Base-by-base conservation (phyloP, 257 asterid genomes). In the Solanum tarapatanum region DNA sequence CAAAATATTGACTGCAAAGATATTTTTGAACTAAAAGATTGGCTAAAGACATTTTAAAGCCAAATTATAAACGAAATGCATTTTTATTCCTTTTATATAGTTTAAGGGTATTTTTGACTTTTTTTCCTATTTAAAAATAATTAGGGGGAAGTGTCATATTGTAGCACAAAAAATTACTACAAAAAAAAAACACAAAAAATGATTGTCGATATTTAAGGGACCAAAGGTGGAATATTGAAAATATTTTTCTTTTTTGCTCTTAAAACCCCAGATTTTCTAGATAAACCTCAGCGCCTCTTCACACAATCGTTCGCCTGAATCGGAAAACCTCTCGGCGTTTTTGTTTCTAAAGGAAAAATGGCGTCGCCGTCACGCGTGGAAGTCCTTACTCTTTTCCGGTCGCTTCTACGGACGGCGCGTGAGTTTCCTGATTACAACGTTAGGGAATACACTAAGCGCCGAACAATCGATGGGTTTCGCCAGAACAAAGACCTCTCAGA, bases 401-500 rank as follows among this genome's bases (percentile, higher is more conserved):
- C 99, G 8, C 88, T 97, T 9, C 89, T 97, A 37, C 92, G 95
- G 84, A 92, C 97, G 87, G 97, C 98, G 72, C 96, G 98, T 86
- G 88, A 83, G 11, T 94, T 94, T 82, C 68, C 94, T 2, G 99
- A 97, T 94, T 97, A 95, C 94, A 97, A 97, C 90, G 86, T 95
- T 4, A 87, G 98, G 88, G 99, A 97, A 90, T 97, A 97, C 92
- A 89, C 93, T 11, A 97, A 93, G 91, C 96, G 99, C 88, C 98
- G 99, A 88, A 86, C 96, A 35, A 36, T 92, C 75, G 99, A 95
- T 39, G 95, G 95, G 89, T 97, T 97, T 89, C 97, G 96, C 84
- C 94, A 92, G 45, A 93, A 95, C 88, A 93, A 92, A 86, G 66
- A 62, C 86, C 89, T 95, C 2, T 87, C 95, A 8, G 94, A 94